Conservation (phyloP, 2,329 filamentous ascomycete species). For the Curvularia verruculosa region DNA sequence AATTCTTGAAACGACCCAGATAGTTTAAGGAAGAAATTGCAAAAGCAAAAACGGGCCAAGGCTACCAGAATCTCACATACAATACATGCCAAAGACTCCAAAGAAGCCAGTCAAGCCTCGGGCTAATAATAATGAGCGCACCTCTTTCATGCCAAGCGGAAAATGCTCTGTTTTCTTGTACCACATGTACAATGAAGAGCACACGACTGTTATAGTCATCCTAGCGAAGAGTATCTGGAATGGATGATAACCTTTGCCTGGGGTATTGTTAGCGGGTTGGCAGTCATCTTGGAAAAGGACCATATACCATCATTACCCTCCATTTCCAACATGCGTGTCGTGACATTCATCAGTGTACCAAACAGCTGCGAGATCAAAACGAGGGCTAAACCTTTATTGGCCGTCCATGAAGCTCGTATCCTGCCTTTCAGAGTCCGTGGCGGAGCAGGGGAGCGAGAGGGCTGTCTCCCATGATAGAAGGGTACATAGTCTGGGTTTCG, state of each 20-base stretch:
- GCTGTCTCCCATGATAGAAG: slow-evolving; percentile 24
- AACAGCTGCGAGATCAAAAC: slow-evolving; percentile 81
- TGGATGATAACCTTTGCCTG: slow-evolving; percentile 72
- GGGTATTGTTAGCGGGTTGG: background rate
- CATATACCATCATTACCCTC: slow-evolving; percentile 62
- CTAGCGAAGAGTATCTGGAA: slow-evolving; percentile 79
- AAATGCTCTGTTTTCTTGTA: slow-evolving; percentile 69
- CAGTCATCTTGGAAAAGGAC: background rate
- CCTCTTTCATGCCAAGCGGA: slow-evolving; percentile 70
- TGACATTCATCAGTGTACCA: slow-evolving; percentile 83
- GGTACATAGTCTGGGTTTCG: slow-evolving; percentile 28
- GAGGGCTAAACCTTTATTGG: slow-evolving; percentile 74
- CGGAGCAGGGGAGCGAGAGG: slow-evolving; percentile 32
- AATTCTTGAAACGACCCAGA: slow-evolving; percentile 24
- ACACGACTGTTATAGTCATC: slow-evolving; percentile 74
- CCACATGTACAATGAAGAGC: slow-evolving; percentile 76
- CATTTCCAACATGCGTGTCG: slow-evolving; percentile 74
- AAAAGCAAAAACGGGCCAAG: background rate
- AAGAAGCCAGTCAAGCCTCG: slow-evolving; percentile 76
- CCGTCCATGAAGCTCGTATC: slow-evolving; percentile 58
- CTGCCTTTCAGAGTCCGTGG: slow-evolving; percentile 28
- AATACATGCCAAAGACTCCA: slow-evolving; percentile 79
- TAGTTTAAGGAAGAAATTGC: slow-evolving; percentile 4
- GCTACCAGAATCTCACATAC: slow-evolving; percentile 47
- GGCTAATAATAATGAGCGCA: slow-evolving; percentile 70